These are phyloP conservation scores for Bondarzewia mesenterica DNA, from an alignment of 1,284 basidiomycete genomes.

Conservation along the genomic window DNA sequence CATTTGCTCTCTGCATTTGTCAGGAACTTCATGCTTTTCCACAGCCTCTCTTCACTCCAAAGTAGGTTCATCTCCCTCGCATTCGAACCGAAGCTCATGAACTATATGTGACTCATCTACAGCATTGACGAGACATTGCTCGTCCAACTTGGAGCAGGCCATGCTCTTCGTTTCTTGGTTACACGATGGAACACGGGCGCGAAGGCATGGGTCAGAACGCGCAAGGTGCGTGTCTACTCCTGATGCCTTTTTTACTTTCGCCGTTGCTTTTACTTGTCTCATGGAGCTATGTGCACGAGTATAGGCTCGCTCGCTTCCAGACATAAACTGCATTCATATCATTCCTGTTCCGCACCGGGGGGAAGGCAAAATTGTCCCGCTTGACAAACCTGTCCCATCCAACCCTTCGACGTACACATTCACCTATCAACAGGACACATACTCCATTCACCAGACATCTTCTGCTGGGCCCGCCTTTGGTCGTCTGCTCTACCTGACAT, in stretches of 20 bases:
- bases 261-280: no score
- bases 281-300: no score
- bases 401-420: constrained; percentile 73
- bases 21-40: no score
- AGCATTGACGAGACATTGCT: background rate
- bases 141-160: constrained; percentile 76
- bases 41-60: no score
- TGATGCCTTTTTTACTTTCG: no score
- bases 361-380: constrained; percentile 81
- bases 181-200: constrained; percentile 88
- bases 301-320: constrained; percentile 58
- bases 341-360: constrained; percentile 85
- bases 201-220: constrained; percentile 73
- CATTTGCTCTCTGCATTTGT: no score
- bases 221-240: constrained; percentile 40
- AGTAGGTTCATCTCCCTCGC: background rate
- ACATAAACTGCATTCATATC: constrained; percentile 80
- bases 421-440: constrained; percentile 94
- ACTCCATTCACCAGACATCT: constrained; percentile 58
- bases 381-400: constrained; percentile 55
- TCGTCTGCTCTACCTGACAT: constrained; percentile 86
- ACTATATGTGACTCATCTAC: no score
- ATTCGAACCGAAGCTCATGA: background rate
- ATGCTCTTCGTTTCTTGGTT: constrained; percentile 88
- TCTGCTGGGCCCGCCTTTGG: constrained; percentile 71